These are phyloP conservation scores for Wallacemonas sp. DNA, from an alignment of 208 protist genomes.

Conservation along the genomic window DNA sequence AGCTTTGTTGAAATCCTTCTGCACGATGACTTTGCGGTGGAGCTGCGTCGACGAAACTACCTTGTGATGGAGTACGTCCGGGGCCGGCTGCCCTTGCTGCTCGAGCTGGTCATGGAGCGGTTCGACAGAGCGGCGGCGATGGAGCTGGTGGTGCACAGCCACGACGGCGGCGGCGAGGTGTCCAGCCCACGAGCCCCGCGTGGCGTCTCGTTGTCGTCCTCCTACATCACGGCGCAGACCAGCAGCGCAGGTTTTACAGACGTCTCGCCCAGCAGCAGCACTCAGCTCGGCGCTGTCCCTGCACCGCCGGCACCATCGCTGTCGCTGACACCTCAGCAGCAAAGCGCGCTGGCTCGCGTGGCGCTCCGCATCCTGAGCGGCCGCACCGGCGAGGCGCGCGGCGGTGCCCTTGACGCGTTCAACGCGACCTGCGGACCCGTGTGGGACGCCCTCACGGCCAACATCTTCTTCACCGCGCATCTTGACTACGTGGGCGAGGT, in stretches of 20 bases:
- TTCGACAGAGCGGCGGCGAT: constrained; percentile 1
- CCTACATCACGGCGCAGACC: too few relatives aligned
- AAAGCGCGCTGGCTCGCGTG: background rate
- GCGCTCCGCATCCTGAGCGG: constrained; percentile 37
- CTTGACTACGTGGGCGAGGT: constrained; percentile 21
- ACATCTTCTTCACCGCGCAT: constrained; percentile 25
- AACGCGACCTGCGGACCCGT: constrained; percentile 31
- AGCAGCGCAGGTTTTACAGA: too few relatives aligned
- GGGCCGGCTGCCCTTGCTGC: constrained; percentile 30
- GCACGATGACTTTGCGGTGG: constrained; percentile 26
- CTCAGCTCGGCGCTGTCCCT: background rate
- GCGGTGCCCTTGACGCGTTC: constrained; percentile 28
- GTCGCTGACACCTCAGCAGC: constrained; percentile 6
- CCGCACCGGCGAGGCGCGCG: constrained; percentile 25
- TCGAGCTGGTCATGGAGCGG: constrained; percentile 27
- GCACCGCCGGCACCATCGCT: background rate
- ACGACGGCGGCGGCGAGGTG: constrained; percentile 17
- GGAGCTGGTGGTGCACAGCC: background rate
- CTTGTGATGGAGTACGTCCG: constrained; percentile 28
- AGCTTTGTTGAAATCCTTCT: constrained; percentile 27
- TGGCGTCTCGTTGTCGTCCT: background rate
- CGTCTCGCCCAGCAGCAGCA: background rate
- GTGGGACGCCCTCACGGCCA: constrained; percentile 32
- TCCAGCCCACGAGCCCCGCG: too few relatives aligned
- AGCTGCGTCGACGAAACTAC: constrained; percentile 25